Evolutionary conservation across 257 asterid genomes (phyloP).

Genomic region (Vinca minor): DNA sequence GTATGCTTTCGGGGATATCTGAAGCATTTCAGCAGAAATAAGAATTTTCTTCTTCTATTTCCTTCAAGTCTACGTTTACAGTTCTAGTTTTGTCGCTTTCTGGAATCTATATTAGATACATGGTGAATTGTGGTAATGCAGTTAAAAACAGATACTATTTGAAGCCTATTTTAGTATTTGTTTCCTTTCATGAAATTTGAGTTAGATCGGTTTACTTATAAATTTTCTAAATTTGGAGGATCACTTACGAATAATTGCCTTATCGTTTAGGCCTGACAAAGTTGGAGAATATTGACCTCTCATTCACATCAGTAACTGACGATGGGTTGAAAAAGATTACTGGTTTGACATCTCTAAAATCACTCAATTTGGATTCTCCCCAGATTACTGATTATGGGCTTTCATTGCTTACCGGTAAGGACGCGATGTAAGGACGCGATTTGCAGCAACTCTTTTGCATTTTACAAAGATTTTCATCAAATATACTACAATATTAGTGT

Average conservation of each 20-base stretch:
- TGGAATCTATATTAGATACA: not conserved
- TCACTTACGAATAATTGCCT: not conserved
- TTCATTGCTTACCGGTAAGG: slow-evolving; percentile 22
- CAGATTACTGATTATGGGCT: slow-evolving; percentile 29
- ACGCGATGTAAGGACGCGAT: too few relatives aligned
- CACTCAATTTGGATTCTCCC: slow-evolving; percentile 33
- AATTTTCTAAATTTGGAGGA: not conserved
- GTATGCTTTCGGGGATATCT: not conserved
- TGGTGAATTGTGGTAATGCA: not conserved
- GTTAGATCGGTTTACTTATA: not conserved
- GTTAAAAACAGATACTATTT: not conserved
- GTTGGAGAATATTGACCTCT: slow-evolving; percentile 29
- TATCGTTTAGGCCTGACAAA: slow-evolving; percentile 24
- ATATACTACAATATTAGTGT: not conserved
- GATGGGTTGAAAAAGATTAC: slow-evolving; percentile 23
- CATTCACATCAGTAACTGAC: slow-evolving; percentile 27
- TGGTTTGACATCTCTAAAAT: slow-evolving; percentile 27
- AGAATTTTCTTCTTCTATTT: not conserved
- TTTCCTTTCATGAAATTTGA: not conserved
- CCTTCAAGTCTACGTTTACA: not conserved
- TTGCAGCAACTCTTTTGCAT: not conserved
- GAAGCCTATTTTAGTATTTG: not conserved
- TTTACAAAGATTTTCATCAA: not conserved
- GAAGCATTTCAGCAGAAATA: not conserved
- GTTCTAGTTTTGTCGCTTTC: not conserved